phyloP scores from a whole-genome alignment of 2,329 filamentous ascomycete genomes.

The Exophiala aquamarina region DNA sequence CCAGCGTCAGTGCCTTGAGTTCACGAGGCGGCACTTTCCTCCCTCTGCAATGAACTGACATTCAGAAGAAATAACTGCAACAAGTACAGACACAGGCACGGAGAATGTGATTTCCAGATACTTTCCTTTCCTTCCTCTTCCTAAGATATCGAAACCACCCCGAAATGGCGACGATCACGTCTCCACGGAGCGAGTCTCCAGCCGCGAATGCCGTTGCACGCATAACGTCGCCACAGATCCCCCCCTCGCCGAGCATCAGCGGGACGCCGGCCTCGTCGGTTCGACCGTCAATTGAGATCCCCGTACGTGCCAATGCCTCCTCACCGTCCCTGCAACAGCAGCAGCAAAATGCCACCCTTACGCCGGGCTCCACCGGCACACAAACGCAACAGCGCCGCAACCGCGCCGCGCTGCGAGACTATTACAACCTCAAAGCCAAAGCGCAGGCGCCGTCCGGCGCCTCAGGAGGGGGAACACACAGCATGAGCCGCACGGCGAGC shows the following conservation, averaged over 20 bases:
- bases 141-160: background rate
- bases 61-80: too few relatives aligned
- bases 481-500: slow-evolving; percentile 30
- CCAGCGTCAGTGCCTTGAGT: too few relatives aligned
- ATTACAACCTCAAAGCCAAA: slow-evolving; percentile 76
- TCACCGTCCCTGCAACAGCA: slow-evolving; percentile 34
- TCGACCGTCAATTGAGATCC: slow-evolving; percentile 69
- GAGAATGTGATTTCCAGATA: too few relatives aligned
- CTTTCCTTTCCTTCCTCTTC: too few relatives aligned
- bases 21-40: too few relatives aligned
- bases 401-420: slow-evolving; percentile 84
- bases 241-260: slow-evolving; percentile 42
- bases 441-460: slow-evolving; percentile 28
- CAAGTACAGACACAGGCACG: too few relatives aligned
- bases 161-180: slow-evolving; percentile 31
- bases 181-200: slow-evolving; percentile 44
- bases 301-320: slow-evolving; percentile 46
- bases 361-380: slow-evolving; percentile 35
- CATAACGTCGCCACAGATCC: slow-evolving; percentile 49
- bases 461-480: slow-evolving; percentile 21
- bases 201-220: slow-evolving; percentile 6
- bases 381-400: slow-evolving; percentile 74
- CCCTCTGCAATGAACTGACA: too few relatives aligned
- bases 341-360: slow-evolving; percentile 38
- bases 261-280: slow-evolving; percentile 70